Evolutionary conservation across 2,329 filamentous ascomycete genomes (phyloP).

Genomic region (Sporothrix pseudoabietina): DNA sequence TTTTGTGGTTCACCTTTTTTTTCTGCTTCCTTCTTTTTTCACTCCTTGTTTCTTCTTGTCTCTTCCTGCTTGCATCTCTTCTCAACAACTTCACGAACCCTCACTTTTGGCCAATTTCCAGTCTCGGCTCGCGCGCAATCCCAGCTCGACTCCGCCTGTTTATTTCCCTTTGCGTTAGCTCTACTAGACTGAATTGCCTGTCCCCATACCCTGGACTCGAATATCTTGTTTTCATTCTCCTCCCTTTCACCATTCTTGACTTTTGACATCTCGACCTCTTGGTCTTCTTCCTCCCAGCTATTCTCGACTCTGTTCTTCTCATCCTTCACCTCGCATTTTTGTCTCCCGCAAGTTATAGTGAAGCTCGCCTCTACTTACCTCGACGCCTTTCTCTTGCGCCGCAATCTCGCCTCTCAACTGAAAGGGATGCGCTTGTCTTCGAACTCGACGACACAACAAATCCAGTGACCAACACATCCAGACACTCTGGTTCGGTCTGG

Average conservation of each 20-base stretch:
- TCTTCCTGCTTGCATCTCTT: not conserved
- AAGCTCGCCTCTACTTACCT: not conserved
- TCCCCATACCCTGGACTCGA: not conserved
- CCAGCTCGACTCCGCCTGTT: slow-evolving; percentile 5
- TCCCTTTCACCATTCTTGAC: not conserved
- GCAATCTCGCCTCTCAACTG: not conserved
- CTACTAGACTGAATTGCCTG: not conserved
- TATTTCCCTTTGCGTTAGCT: slow-evolving; percentile 17
- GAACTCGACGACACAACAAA: not conserved
- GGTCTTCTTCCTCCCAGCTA: slow-evolving; percentile 5
- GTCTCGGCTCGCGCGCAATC: not conserved
- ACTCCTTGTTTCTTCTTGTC: not conserved
- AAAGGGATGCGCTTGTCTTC: not conserved
- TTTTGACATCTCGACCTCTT: not conserved
- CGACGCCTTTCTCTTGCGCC: not conserved
- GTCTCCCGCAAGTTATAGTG: not conserved
- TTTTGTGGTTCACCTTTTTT: slow-evolving; percentile 1
- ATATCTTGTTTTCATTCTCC: slow-evolving; percentile 10
- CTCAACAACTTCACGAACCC: not conserved
- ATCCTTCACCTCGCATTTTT: not conserved
- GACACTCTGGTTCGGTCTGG: not conserved
- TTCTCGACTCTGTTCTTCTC: not conserved
- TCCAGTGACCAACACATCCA: not conserved
- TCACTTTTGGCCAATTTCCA: not conserved
- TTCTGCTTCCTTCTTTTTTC: not conserved